Percentiles rank a stretch among this genome's conserved stretches.
phyloP scores from a whole-genome alignment of 1,284 basidiomycete genomes.

The Ganoderma boninense region DNA sequence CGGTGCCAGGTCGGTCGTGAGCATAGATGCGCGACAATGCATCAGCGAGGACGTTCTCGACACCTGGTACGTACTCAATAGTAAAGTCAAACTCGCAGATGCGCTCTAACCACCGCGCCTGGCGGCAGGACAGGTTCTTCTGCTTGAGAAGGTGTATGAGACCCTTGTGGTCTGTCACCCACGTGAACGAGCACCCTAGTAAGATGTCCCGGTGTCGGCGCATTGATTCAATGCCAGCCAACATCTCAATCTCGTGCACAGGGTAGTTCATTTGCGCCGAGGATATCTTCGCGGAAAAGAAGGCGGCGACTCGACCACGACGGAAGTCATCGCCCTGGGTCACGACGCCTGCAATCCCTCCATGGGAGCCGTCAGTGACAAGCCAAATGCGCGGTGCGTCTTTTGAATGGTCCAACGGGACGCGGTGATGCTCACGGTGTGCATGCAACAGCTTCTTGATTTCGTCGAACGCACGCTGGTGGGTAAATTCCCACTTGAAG shows the following conservation, averaged over 20 bases:
- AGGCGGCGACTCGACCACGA: constrained; percentile 28
- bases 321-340: constrained; percentile 24
- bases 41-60: constrained; percentile 24
- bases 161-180: constrained; percentile 43
- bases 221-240: constrained; percentile 42
- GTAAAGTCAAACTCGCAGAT: constrained; percentile 41
- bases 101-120: constrained; percentile 10
- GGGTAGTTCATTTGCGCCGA: constrained; percentile 42
- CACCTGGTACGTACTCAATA: constrained; percentile 40
- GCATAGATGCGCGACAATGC: constrained; percentile 46
- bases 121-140: constrained; percentile 38
- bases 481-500: constrained; percentile 34
- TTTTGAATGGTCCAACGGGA: constrained; percentile 31
- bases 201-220: constrained; percentile 37
- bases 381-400: constrained; percentile 28
- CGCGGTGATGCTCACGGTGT: constrained; percentile 29
- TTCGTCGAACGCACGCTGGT: constrained; percentile 40
- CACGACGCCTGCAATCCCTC: constrained; percentile 28
- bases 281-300: constrained; percentile 43
- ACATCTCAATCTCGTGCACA: constrained; percentile 29
- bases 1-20: constrained; percentile 36
- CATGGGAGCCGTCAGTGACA: constrained; percentile 26
- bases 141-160: constrained; percentile 32
- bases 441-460: constrained; percentile 32
- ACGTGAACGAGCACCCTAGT: constrained; percentile 33